Evolutionary conservation across 371 early-diverging fungal species (phyloP).

Genomic region (Mortierella sp.): DNA sequence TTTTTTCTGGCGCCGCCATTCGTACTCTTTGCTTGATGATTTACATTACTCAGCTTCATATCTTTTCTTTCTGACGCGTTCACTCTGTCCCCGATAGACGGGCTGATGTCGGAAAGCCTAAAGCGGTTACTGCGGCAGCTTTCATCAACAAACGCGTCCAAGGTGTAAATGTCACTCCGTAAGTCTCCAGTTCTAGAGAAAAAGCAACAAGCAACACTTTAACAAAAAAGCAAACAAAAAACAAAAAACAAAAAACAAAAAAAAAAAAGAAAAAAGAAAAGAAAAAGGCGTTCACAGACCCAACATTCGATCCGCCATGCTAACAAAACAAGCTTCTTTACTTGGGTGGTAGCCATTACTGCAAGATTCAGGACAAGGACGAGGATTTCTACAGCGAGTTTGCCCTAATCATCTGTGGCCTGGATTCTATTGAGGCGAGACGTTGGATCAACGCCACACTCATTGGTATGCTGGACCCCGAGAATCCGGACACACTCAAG

Average conservation of each 20-base stretch:
- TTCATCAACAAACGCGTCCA: constrained; percentile 88
- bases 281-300: too few relatives aligned
- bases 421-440: constrained; percentile 95
- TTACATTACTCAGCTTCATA: too few relatives aligned
- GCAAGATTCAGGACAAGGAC: constrained; percentile 95
- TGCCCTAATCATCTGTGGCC: constrained; percentile 89
- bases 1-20: too few relatives aligned
- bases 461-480: constrained; percentile 78
- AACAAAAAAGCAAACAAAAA: too few relatives aligned
- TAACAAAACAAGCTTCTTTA: background rate
- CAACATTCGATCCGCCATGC: too few relatives aligned
- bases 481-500: constrained; percentile 75
- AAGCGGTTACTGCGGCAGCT: constrained; percentile 89
- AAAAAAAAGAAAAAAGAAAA: too few relatives aligned
- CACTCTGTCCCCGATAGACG: constrained; percentile 51
- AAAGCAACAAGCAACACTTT: too few relatives aligned
- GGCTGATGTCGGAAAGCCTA: constrained; percentile 84
- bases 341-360: constrained; percentile 75
- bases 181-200: constrained; percentile 45
- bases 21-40: too few relatives aligned
- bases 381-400: constrained; percentile 92
- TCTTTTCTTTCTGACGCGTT: background rate
- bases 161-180: constrained; percentile 85
- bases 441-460: constrained; percentile 96
- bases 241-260: too few relatives aligned